Evolutionary conservation across 2,329 filamentous ascomycete species (phyloP), one percentile per base, ranked within the genome.

Genomic region (Tricladium varicosporioides): DNA sequence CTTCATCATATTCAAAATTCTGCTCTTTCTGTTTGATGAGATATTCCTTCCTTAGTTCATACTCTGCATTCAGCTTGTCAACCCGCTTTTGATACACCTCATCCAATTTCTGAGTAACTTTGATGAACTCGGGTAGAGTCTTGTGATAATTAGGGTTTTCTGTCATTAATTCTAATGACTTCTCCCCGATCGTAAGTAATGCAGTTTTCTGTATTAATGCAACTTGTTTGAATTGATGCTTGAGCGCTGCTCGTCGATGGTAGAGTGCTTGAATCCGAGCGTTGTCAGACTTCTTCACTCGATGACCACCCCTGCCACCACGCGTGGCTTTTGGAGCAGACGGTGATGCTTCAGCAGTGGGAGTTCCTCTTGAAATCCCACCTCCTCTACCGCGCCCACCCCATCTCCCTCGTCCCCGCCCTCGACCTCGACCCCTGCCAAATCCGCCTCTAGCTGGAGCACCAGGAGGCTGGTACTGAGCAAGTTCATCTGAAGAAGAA

Each of bases 231-330:
- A 65, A 72, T 14, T 65, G 63, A 16, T 55, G 51, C 27, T 64
- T 65, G 4, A 72, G 57, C 9, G 63, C 60, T 18, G 61, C 51
- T 53, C 64, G 65, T 32, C 70, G 61, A 53, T 67, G 60, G 51
- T 69, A 67, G 7, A 66, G 48, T 16, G 61, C 64, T 45, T 69
- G 67, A 32, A 70, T 66, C 19, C 62, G 52, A 16, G 65, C 62
- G 48, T 69, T 64, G 42, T 59, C 59, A 8, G 58, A 61, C 42
- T 65, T 68, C 56, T 67, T 68, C 42, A 67, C 64, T 10, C 67
- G 62, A 52, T 63, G 62, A 33, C 63, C 64, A 50, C 65, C 65
- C 40, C 61, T 53, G 5, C 62, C 63, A n/a, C 63, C 63, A n/a
- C 63, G 57, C 19, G 56, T 44, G 43, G 53, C 53, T 54, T 56